Evolutionary conservation across 1,284 basidiomycete genomes (phyloP).

Genomic region (Fomitiporia mediterranea): DNA sequence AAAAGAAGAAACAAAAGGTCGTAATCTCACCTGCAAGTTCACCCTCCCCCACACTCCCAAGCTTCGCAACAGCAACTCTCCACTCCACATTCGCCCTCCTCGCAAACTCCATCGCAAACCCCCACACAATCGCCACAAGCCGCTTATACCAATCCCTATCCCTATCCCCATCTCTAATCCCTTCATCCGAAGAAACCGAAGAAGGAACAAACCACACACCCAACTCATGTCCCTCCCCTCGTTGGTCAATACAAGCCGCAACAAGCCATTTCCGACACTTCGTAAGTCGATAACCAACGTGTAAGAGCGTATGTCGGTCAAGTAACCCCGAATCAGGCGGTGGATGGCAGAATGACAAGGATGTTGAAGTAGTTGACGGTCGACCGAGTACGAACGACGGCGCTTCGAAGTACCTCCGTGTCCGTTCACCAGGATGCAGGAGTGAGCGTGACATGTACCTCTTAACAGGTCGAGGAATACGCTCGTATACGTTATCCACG

Average conservation of each 20-base stretch:
- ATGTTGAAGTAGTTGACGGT: conserved; percentile 39
- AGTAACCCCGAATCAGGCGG: conserved; percentile 57
- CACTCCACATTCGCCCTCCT: conserved; percentile 69
- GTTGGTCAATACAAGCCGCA: conserved; percentile 70
- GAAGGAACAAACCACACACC: conserved; percentile 62
- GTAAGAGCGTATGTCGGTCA: conserved; percentile 66
- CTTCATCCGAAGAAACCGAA: no score
- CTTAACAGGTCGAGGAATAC: conserved; percentile 55
- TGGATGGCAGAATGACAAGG: conserved; percentile 40
- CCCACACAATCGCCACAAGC: conserved; percentile 57
- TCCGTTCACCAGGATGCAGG: conserved; percentile 37
- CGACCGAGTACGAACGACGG: conserved; percentile 62
- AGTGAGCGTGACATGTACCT: conserved; percentile 54
- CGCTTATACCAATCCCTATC: conserved; percentile 39
- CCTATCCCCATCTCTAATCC: no score
- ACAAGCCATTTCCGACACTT: conserved; percentile 68
- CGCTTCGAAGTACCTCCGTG: conserved; percentile 51
- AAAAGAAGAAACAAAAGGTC: not conserved
- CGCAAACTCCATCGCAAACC: conserved; percentile 55
- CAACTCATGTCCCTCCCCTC: conserved; percentile 66
- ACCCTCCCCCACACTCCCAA: conserved; percentile 50
- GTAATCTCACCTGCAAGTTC: conserved; percentile 62
- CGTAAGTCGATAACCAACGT: conserved; percentile 67
- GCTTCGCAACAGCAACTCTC: conserved; percentile 65
- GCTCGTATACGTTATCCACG: conserved; percentile 64